Percentiles rank a stretch among this genome's conserved stretches.
Evolutionary conservation across 176 grass and related monocot species (phyloP).

Genomic region (Pontederia crassipes): DNA sequence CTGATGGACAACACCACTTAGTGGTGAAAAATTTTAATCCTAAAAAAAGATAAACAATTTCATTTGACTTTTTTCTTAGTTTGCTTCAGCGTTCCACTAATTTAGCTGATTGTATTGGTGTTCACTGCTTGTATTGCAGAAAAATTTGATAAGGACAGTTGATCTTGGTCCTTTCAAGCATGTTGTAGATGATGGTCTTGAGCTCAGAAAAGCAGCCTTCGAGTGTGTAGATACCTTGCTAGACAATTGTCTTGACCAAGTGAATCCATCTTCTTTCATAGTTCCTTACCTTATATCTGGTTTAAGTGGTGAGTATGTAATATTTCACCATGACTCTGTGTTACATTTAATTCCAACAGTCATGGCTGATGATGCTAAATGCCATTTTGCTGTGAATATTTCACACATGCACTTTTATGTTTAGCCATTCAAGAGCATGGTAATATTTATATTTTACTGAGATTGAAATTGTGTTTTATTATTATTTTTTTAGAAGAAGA

Average conservation of each 20-base stretch:
- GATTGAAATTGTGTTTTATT: too few relatives aligned
- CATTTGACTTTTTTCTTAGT: too few relatives aligned
- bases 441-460: too few relatives aligned
- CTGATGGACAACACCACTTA: background rate
- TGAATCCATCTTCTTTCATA: slow-evolving; percentile 80
- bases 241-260: slow-evolving; percentile 92
- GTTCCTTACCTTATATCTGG: slow-evolving; percentile 79
- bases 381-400: too few relatives aligned
- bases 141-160: slow-evolving; percentile 83
- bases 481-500: too few relatives aligned
- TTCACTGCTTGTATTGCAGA: slow-evolving; percentile 31
- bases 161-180: slow-evolving; percentile 94
- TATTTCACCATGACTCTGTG: background rate
- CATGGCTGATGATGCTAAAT: background rate
- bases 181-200: slow-evolving; percentile 81
- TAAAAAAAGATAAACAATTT: background rate
- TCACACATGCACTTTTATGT: too few relatives aligned
- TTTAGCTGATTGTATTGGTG: background rate
- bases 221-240: slow-evolving; percentile 86
- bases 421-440: too few relatives aligned
- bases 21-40: background rate
- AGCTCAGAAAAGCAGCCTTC: slow-evolving; percentile 89
- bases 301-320: slow-evolving; percentile 52
- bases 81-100: background rate
- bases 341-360: background rate